Base-by-base conservation (phyloP, 2,329 filamentous ascomycete genomes). In the Colletotrichum chlorophyti region DNA sequence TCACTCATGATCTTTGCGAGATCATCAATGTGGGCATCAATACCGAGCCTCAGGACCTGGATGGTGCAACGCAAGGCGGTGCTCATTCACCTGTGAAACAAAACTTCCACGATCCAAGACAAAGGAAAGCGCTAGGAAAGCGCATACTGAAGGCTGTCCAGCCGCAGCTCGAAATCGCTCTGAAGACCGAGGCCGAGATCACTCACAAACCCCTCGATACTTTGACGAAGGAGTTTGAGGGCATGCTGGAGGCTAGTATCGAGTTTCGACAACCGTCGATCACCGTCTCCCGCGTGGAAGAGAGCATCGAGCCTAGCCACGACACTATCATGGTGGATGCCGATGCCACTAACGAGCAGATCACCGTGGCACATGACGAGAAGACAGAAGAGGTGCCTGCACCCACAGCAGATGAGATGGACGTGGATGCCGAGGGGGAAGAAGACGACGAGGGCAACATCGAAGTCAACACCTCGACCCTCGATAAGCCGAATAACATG, bases 91-190 rank as follows among this genome's bases (percentile, higher is more conserved):
- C 66, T 65, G 76, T 63, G 63, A 87, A 77, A 73, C 77, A 74
- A 67, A 80, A 71, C 67, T 87, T 76, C 72, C 78, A 74, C 58
- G 92, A 96, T 66, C 86, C 92, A 60, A 90, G 91, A 57, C 91
- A 96, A 65, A 87, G 90, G 61, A 90, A 91, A 67, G 90, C 89
- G 65, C 78, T 96, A n/a, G 92, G 91, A 21, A 97, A 96, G 74
- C 86, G 93, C 23, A 96, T 97, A 61, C 83, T 96, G 64, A 96
- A 92, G 71, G 86, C 88, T 1, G 83, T 96, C 27, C 91, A 96
- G 70, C 87, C 90, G 12, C 82, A 87, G 40, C 79, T 97, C 3
- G 90, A 97, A 70, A 82, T 85, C 52, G 92, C 92, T 1, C 76
- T 93, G 42, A 84, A 83, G 50, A 91, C 91, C 52, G 94, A 98